Evolutionary conservation across 2,329 filamentous ascomycete species (phyloP), one percentile per base, ranked within the genome.

Genomic region (Torrubiellomyces zombiae): DNA sequence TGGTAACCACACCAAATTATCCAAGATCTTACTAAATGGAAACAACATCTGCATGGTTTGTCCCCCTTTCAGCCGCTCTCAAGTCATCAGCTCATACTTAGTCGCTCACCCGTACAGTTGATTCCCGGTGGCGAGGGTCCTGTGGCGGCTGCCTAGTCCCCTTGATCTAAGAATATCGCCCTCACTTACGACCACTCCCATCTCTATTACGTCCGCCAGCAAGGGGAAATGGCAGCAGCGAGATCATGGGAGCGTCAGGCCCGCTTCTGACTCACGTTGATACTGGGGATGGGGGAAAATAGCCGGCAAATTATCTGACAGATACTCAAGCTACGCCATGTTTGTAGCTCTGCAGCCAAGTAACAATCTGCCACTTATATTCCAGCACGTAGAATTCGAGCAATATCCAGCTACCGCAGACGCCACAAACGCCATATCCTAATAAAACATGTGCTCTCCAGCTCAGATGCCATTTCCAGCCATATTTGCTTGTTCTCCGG

Each of bases 11-110:
- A 79, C 74, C 22, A 92, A 92, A 51, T 68, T 98, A 20, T 68
- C 83, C 25, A 95, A 95, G 63, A 93, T 98, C 32, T 57, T 98
- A 20, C 60, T 98, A 19, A 98, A 98, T 44, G 89, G 89, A 29
- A 98, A 98, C 58, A 95, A 95, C 45, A 82, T 98, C 36, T 95
- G 86, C 78, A 98, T 98, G 89, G 89, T 93, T 66, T 28, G 63
- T 38, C 10, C 19, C 5, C 19, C n/a, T 11, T n/a, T 9, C 1
- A 16, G 3, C n/a, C n/a, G n/a, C 8, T 10, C 5, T 12, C 8
- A 4, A 9, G 13, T 3, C 5, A 4, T 15, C 7, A 6, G 6
- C 4, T 14, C 7, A 3, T 9, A 6, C 7, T 5, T 8, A 9
- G 8, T 16, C 18, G 7, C 31, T 45, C 12, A 42, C 20, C 1